These are phyloP conservation scores for Beauveria varroae DNA, from an alignment of 2,329 filamentous ascomycete genomes.

Conservation along the genomic window DNA sequence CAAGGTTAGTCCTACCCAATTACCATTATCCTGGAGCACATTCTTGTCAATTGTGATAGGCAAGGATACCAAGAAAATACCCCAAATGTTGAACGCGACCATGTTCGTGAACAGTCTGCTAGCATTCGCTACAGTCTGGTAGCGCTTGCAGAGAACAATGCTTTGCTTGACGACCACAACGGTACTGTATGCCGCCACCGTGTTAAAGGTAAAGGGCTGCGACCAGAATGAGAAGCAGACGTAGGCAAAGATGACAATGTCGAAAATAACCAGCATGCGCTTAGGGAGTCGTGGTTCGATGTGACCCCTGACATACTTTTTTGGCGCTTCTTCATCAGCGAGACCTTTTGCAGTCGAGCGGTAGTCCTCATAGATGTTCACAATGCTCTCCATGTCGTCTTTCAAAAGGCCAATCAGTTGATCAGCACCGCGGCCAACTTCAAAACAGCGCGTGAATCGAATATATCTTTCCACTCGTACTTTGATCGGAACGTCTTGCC, in stretches of 20 bases:
- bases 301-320: not conserved
- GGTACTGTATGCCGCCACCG: slow-evolving; percentile 14
- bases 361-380: slow-evolving; percentile 16
- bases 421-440: slow-evolving; percentile 13
- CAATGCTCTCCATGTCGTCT: slow-evolving; percentile 15
- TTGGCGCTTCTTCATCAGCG: not conserved
- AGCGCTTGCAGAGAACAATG: slow-evolving; percentile 14
- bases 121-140: slow-evolving; percentile 14
- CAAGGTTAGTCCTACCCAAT: slow-evolving; percentile 13
- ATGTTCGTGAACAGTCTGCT: slow-evolving; percentile 16
- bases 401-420: slow-evolving; percentile 15
- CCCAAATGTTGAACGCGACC: slow-evolving; percentile 14
- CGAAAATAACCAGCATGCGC: slow-evolving; percentile 15
- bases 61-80: slow-evolving; percentile 14
- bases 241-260: slow-evolving; percentile 15
- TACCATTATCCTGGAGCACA: slow-evolving; percentile 11
- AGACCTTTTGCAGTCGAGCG: not conserved
- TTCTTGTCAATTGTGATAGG: slow-evolving; percentile 13
- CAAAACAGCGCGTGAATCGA: slow-evolving; percentile 14
- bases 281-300: slow-evolving; percentile 14
- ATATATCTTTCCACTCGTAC: slow-evolving; percentile 15
- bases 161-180: slow-evolving; percentile 16
- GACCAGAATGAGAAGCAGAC: slow-evolving; percentile 16
- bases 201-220: slow-evolving; percentile 17
- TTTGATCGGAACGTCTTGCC: slow-evolving; percentile 13